These are phyloP conservation scores for Calophaca sinica DNA, from an alignment of 306 rosid species.

Conservation along the genomic window DNA sequence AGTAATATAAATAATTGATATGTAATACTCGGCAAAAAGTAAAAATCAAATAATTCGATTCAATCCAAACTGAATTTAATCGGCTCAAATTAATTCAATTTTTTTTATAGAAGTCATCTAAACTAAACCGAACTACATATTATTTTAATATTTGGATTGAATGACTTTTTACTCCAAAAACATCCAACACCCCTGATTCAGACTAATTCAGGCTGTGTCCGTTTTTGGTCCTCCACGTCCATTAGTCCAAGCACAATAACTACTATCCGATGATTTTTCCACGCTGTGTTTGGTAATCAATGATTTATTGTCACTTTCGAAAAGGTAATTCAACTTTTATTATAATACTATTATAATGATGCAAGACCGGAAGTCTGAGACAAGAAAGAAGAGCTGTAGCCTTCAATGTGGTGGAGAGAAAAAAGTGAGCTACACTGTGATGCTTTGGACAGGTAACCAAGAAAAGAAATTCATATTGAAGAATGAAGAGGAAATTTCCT, in stretches of 20 bases:
- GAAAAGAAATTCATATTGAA: conserved; percentile 35
- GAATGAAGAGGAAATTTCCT: conserved; percentile 13
- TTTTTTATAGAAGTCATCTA: no score
- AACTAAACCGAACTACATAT: no score
- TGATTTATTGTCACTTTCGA: conserved; percentile 43
- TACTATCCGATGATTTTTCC: conserved; percentile 30
- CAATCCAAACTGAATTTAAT: no score
- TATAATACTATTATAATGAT: not conserved
- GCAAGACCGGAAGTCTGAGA: conserved; percentile 24
- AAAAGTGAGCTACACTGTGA: conserved; percentile 16
- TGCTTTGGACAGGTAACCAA: conserved; percentile 47
- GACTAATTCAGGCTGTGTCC: not conserved
- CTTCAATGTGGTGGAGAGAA: conserved; percentile 42
- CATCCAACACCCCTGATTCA: no score
- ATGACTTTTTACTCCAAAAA: no score
- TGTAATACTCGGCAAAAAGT: no score
- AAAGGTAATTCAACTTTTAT: conserved; percentile 45
- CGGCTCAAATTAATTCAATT: no score
- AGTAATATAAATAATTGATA: no score
- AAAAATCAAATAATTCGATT: no score
- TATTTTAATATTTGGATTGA: no score
- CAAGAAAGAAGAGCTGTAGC: conserved; percentile 43
- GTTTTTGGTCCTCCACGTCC: conserved; percentile 8
- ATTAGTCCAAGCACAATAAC: conserved; percentile 40
- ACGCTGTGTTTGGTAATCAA: conserved; percentile 27